These are phyloP conservation scores for Cnidoscolus chayamansa DNA, from an alignment of 441 rosid genomes.

Conservation along the genomic window DNA sequence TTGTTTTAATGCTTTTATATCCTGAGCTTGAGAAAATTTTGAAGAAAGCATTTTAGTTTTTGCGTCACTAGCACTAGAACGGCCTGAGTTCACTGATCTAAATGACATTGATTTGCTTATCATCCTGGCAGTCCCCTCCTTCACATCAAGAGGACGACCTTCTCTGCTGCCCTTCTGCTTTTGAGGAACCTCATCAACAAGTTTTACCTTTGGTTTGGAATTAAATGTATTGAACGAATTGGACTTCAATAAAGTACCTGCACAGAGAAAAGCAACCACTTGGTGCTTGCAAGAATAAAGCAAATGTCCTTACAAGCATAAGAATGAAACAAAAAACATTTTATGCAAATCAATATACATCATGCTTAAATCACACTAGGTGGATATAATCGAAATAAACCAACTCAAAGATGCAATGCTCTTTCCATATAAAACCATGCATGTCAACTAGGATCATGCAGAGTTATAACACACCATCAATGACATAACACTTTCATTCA, in stretches of 20 bases:
- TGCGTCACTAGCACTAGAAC: conserved; percentile 47
- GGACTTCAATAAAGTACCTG: conserved; percentile 74
- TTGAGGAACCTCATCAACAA: conserved; percentile 57
- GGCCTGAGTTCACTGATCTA: conserved; percentile 48
- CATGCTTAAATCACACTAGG: not conserved
- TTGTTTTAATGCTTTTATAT: conserved; percentile 54
- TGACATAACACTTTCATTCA: not conserved
- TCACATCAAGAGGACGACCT: conserved; percentile 38
- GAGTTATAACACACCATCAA: not conserved
- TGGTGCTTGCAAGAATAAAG: conserved; percentile 11
- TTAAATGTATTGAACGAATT: conserved; percentile 60
- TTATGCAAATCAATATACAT: not conserved
- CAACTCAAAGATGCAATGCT: not conserved
- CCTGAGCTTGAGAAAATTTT: conserved; percentile 51
- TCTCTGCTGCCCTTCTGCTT: conserved; percentile 55
- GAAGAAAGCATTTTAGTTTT: conserved; percentile 55
- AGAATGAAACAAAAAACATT: conserved; percentile 8
- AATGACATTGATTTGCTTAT: conserved; percentile 75
- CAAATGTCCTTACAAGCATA: not conserved
- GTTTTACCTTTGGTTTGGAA: conserved; percentile 65
- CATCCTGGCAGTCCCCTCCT: conserved; percentile 51
- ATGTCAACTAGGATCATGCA: not conserved
- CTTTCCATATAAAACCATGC: not conserved
- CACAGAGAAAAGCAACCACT: conserved; percentile 19
- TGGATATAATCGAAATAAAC: not conserved